Base-by-base conservation (phyloP, 352 stramenopile species). In the Globisporangium recalcitrans region DNA sequence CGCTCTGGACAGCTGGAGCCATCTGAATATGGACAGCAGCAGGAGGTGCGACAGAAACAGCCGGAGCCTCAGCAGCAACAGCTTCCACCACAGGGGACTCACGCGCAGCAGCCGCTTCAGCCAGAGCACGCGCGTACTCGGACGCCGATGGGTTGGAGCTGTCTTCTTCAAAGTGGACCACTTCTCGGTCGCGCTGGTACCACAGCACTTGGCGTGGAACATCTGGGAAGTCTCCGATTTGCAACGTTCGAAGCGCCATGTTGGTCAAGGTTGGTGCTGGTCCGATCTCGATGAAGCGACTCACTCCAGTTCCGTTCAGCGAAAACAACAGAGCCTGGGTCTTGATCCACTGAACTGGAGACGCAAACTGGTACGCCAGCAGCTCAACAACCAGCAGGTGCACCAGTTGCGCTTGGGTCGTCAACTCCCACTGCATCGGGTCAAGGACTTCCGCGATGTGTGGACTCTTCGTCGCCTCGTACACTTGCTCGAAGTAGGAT, bases 341-440 rank as follows among this genome's bases (percentile, higher is more conserved):
- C 71, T 92, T 88, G 57, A 96, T 96, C 88, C 88, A 96, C 63
- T 93, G 87, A 16, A 96, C 86, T 4, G 88, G 88, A 6, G 81
- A 94, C 24, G 88, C 88, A 60, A 96, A 95, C 69, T 96, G 88
- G 72, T 95, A 95, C 26, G 86, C 86, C 27, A 96, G 60, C 14
- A 96, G 68, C 74, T 96, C 88, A 31, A 95, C 82, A 7, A 96
- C 68, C 26, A 96, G 76, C 31, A 89, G 64, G 44, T 91, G 82
- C 31, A 73, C 84, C 1, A 91, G 71, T 58, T 93, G 80, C n/a
- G 79, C 74, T 54, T 74, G 76, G 14, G 84, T 80, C 32, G 77
- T 83, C 51, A 87, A 53, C 54, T 86, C 31, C 85, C 85, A 95
- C 65, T 87, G 78, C 76, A 81, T 87, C 14, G 59, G 74, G 29